These are phyloP conservation scores for Pichia ethanolica DNA, from an alignment of 805 yeast genomes.

Conservation along the genomic window DNA sequence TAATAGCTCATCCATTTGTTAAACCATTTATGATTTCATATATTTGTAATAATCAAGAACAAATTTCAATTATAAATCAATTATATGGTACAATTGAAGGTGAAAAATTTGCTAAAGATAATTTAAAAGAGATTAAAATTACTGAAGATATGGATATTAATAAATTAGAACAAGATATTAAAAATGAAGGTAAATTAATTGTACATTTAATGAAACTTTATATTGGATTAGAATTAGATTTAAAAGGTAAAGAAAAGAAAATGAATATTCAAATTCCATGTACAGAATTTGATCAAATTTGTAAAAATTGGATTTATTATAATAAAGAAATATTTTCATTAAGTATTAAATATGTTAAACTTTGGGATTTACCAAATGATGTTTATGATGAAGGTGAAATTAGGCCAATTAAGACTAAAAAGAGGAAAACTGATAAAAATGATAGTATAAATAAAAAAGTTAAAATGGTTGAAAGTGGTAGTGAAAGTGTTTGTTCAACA, in stretches of 20 bases:
- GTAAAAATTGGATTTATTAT: conserved; percentile 66
- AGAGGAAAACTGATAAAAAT: conserved; percentile 38
- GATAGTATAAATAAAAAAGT: conserved; percentile 26
- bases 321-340: conserved; percentile 54
- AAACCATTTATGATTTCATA: conserved; percentile 60
- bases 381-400: conserved; percentile 76
- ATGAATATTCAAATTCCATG: conserved; percentile 87
- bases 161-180: conserved; percentile 20
- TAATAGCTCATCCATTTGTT: conserved; percentile 83
- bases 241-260: conserved; percentile 48
- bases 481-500: conserved; percentile 3
- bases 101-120: conserved; percentile 35
- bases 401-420: conserved; percentile 60
- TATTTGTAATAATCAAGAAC: conserved; percentile 36
- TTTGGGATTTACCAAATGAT: conserved; percentile 75
- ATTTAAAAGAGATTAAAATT: conserved; percentile 26
- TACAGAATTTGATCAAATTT: conserved; percentile 74
- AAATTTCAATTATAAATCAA: conserved; percentile 22
- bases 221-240: conserved; percentile 63
- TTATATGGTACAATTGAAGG: conserved; percentile 52
- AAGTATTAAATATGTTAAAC: conserved; percentile 63
- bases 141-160: conserved; percentile 26
- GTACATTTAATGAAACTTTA: conserved; percentile 68
- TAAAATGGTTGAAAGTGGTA: conserved; percentile 14
- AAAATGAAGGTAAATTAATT: conserved; percentile 20